A percentile compares a stretch with the other conserved stretches of the same genome.
phyloP scores from a whole-genome alignment of 192 early-diverging fungal species.

The Coemansia aciculifera region DNA sequence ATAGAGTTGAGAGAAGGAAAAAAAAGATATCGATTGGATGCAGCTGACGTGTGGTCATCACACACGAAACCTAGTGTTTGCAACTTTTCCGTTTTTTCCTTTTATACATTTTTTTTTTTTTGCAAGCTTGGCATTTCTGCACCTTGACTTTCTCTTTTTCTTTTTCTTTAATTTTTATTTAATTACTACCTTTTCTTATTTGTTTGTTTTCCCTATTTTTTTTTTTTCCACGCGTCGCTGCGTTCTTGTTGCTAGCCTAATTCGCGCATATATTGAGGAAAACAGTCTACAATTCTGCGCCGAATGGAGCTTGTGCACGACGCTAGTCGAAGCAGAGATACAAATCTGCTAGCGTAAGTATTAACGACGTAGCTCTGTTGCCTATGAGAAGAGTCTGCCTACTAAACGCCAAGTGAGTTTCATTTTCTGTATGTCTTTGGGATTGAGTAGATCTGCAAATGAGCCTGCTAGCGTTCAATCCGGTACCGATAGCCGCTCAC shows the following conservation, averaged over 20 bases:
- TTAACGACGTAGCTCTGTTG: not conserved
- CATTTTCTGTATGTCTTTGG: not conserved
- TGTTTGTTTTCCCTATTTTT: not conserved
- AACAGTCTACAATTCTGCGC: not conserved
- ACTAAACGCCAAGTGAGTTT: not conserved
- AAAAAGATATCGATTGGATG: not conserved
- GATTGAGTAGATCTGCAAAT: constrained; percentile 7
- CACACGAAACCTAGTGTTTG: not conserved
- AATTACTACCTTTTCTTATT: constrained; percentile 2
- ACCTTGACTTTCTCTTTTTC: not conserved
- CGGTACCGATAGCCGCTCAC: constrained; percentile 7
- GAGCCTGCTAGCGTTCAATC: constrained; percentile 7
- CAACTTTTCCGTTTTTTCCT: not conserved
- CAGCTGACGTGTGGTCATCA: not conserved
- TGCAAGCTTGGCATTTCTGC: not conserved
- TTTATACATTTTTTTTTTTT: not conserved
- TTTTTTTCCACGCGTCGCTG: not conserved
- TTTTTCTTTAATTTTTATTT: constrained; percentile 1
- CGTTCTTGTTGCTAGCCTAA: not conserved
- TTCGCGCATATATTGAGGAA: not conserved
- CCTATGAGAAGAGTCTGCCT: not conserved
- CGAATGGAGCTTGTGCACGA: constrained; percentile 30
- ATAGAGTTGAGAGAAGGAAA: not conserved
- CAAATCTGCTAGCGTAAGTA: not conserved
- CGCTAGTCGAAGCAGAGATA: not conserved